Evolutionary conservation across 345 rosid genomes (phyloP).

Genomic region (Populus simonii): DNA sequence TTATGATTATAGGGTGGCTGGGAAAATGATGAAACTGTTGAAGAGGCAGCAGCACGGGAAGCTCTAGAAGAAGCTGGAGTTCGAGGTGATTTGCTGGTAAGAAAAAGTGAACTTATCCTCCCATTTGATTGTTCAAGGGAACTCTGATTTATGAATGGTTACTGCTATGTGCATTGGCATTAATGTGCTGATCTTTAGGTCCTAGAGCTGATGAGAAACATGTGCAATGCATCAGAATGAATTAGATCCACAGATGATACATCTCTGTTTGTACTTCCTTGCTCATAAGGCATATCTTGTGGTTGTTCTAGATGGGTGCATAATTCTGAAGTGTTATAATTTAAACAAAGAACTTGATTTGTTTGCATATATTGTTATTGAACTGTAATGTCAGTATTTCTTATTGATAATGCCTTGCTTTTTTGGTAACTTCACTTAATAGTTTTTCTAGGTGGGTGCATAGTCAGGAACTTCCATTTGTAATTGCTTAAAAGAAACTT

Average conservation of each 20-base stretch:
- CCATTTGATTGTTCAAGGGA: not conserved
- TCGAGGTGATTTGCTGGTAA: slow-evolving; percentile 50
- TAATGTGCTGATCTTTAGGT: not conserved
- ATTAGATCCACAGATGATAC: not conserved
- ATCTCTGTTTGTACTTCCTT: not conserved
- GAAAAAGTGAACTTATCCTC: not conserved
- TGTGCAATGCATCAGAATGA: not conserved
- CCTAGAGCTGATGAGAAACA: not conserved
- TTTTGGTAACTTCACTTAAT: not conserved
- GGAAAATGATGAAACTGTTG: slow-evolving; percentile 61
- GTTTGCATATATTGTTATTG: not conserved
- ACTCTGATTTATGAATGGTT: not conserved
- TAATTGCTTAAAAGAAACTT: not conserved
- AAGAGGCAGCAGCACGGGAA: slow-evolving; percentile 57
- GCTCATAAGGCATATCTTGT: not conserved
- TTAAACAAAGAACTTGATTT: not conserved
- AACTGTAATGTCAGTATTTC: not conserved
- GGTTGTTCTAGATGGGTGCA: not conserved
- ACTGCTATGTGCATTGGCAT: not conserved
- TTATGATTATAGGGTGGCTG: slow-evolving; percentile 48
- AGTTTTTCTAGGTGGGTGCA: not conserved
- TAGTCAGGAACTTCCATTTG: not conserved
- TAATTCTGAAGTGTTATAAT: not conserved
- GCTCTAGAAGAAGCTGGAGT: slow-evolving; percentile 59
- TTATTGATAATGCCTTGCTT: not conserved